A percentile compares a stretch with the other conserved stretches of the same genome.
phyloP scores from a whole-genome alignment of 129 eudicot genomes.

The Apium graveolens region DNA sequence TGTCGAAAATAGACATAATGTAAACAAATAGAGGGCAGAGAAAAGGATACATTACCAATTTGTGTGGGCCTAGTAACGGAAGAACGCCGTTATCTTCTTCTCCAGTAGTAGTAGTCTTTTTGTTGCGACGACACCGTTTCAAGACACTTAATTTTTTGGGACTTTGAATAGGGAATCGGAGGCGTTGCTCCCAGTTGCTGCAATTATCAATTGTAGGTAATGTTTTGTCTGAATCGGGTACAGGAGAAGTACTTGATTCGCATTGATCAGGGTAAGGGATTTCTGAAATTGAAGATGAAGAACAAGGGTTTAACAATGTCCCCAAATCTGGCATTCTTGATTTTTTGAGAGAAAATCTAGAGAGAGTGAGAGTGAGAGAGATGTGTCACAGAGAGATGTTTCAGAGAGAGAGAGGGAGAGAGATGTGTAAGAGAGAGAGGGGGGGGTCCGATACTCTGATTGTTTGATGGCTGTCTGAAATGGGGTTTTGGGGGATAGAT shows the following conservation, averaged over 20 bases:
- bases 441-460: too few species aligned
- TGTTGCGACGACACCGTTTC: background rate
- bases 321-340: conserved; percentile 8
- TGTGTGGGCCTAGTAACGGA: background rate
- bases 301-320: background rate
- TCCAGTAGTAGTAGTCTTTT: background rate
- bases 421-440: too few species aligned
- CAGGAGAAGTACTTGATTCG: background rate
- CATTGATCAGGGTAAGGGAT: conserved; percentile 1
- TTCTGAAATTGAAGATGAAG: background rate
- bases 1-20: background rate
- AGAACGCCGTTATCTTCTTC: background rate
- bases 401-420: background rate
- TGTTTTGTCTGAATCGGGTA: background rate
- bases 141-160: background rate
- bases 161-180: background rate
- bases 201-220: background rate
- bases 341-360: too few species aligned
- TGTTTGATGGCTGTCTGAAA: background rate
- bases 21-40: background rate
- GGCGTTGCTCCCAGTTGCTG: background rate
- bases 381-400: too few species aligned
- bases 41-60: background rate
- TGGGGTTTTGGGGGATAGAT: background rate
- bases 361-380: too few species aligned